Evolutionary conservation across 169 alveolate species (phyloP), one percentile per base, ranked within the genome.

Genomic region (Babesia divergens): DNA sequence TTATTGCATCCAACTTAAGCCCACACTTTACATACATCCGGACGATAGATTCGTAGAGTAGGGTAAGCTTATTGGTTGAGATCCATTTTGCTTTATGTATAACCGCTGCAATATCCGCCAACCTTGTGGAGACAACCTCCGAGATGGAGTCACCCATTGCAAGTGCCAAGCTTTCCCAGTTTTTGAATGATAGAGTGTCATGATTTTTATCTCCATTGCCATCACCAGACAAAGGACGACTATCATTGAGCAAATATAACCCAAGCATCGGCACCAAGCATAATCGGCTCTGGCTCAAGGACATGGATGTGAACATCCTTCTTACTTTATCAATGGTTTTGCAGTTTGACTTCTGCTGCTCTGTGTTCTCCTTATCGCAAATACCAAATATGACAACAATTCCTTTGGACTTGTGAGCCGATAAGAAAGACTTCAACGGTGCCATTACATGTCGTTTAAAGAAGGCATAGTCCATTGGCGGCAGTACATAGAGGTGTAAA

Each of bases 181-280:
- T 54, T 32, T 66, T 66, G 51, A 20, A 7, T 6, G 42, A 13
- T 7, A 11, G 7, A 38, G 26, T 13, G 4, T 58, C 68, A 2
- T 3, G 54, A 16, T 16, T 14, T 2, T 37, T 29, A 42, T 40
- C 67, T 28, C 22, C 32, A 5, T 66, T 54, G 2, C 32, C 77
- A 2, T 66, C 65, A 1, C 16, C 55, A 65, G 1, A 6, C 2
- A 42, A n/a, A 5, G 66, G 6, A 16, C 55, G 32, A 16, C 6
- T 8, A 20, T 2, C 56, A 32, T 34, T 62, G 3, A 66, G 67
- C 11, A 51, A 0, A 6, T 52, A 42, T 56, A 66, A n/a, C 26
- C 40, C 44, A 34, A 66, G 44, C 77, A 66, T 66, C 18, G 77
- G 77, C 9, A 54, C 77, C 58, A 66, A 38, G 40, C 65, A 66